Evolutionary conservation across 2,329 filamentous ascomycete species (phyloP).

Genomic region (Fusarium sambucinum): DNA sequence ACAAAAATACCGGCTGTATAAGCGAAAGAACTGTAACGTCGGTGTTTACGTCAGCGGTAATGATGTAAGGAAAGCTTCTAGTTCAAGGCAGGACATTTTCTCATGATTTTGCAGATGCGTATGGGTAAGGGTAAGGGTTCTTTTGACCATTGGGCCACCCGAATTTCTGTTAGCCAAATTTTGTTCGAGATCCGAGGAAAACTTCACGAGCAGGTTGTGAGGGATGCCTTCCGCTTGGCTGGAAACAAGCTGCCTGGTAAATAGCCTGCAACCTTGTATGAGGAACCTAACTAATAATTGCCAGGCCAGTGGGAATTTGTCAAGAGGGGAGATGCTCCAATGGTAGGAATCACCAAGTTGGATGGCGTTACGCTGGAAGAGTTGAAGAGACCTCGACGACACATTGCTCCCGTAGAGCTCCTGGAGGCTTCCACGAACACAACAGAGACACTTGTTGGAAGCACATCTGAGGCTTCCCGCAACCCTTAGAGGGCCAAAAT

Average conservation of each 20-base stretch:
- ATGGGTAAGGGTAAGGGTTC: constrained; percentile 99
- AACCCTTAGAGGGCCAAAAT: constrained; percentile 38
- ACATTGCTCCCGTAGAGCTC: constrained; percentile 63
- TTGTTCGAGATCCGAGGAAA: constrained; percentile 93
- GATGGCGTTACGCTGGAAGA: constrained; percentile 85
- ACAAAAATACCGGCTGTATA: constrained; percentile 92
- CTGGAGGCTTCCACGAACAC: constrained; percentile 52
- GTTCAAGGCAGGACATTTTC: constrained; percentile 17
- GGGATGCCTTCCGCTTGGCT: constrained; percentile 92
- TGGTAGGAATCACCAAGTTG: constrained; percentile 94
- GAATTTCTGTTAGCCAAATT: constrained; percentile 90
- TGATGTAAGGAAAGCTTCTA: constrained; percentile 68
- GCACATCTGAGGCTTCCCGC: constrained; percentile 51
- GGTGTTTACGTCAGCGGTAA: constrained; percentile 97
- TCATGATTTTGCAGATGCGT: constrained; percentile 70
- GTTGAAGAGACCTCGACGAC: constrained; percentile 82
- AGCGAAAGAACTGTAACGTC: constrained; percentile 89
- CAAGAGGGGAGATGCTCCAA: constrained; percentile 87
- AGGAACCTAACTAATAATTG: constrained; percentile 37
- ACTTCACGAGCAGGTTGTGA: constrained; percentile 92
- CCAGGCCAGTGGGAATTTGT: constrained; percentile 91
- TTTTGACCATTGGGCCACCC: constrained; percentile 95
- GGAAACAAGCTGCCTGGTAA: constrained; percentile 94
- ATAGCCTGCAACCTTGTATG: constrained; percentile 3
- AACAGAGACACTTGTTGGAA: constrained; percentile 51